These are phyloP conservation scores for Akebia trifoliata DNA, from an alignment of 164 flowering plant genomes.

Conservation along the genomic window DNA sequence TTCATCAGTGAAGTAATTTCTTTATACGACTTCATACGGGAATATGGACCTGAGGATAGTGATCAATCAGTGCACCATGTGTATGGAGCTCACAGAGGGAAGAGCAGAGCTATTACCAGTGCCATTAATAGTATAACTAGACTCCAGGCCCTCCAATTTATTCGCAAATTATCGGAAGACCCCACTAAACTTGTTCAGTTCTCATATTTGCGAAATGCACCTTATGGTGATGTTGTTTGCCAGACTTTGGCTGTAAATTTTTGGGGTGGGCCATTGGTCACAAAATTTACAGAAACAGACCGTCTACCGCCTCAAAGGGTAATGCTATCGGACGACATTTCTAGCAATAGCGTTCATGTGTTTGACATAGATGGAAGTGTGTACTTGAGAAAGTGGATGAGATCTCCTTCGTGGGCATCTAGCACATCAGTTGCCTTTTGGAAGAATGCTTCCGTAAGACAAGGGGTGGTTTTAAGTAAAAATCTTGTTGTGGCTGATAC, in stretches of 20 bases:
- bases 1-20: slow-evolving; percentile 73
- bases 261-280: slow-evolving; percentile 82
- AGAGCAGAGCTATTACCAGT: slow-evolving; percentile 46
- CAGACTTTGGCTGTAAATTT: slow-evolving; percentile 82
- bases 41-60: slow-evolving; percentile 73
- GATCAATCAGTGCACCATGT: slow-evolving; percentile 53
- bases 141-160: slow-evolving; percentile 79
- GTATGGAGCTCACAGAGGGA: slow-evolving; percentile 78
- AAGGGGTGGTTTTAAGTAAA: slow-evolving; percentile 70
- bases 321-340: slow-evolving; percentile 25
- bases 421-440: slow-evolving; percentile 64
- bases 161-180: slow-evolving; percentile 69
- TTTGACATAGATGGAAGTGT: slow-evolving; percentile 89
- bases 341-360: slow-evolving; percentile 42
- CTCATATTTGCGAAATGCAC: slow-evolving; percentile 65
- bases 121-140: slow-evolving; percentile 67
- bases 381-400: slow-evolving; percentile 81
- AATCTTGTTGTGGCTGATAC: slow-evolving; percentile 66
- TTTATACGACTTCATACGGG: slow-evolving; percentile 59
- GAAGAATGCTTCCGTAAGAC: slow-evolving; percentile 47
- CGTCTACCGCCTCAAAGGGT: slow-evolving; percentile 17
- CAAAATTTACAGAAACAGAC: slow-evolving; percentile 27
- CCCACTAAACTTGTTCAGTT: slow-evolving; percentile 82
- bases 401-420: slow-evolving; percentile 78
- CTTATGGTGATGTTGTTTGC: slow-evolving; percentile 70